A percentile compares a stretch with the other conserved stretches of the same genome.
Evolutionary conservation across 169 alveolate species (phyloP).

Genomic region (Condylostoma magnum): DNA sequence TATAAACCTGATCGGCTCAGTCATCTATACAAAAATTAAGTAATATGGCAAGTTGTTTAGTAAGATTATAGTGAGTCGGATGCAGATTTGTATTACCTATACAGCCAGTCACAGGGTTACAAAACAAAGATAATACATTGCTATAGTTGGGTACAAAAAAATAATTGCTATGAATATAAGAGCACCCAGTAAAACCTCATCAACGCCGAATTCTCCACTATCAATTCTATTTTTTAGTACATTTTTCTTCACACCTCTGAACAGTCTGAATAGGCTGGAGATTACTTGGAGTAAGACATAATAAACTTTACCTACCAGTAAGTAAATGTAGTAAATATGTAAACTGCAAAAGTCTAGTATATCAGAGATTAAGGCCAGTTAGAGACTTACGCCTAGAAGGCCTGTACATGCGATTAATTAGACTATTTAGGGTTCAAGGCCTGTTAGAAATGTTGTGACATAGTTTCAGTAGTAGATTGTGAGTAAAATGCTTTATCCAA

Average conservation of each 20-base stretch:
- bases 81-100: slow-evolving; percentile 16
- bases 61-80: background rate
- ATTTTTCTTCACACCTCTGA: slow-evolving; percentile 10
- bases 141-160: slow-evolving; percentile 48
- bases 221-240: slow-evolving; percentile 25
- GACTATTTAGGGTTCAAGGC: slow-evolving; percentile 23
- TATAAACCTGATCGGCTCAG: too few species aligned
- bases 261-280: slow-evolving; percentile 1
- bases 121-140: slow-evolving; percentile 45
- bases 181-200: slow-evolving; percentile 43
- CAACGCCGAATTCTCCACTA: slow-evolving; percentile 13
- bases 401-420: slow-evolving; percentile 22
- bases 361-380: slow-evolving; percentile 35
- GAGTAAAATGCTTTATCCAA: slow-evolving; percentile 35
- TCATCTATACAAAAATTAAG: slow-evolving; percentile 14
- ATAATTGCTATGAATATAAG: slow-evolving; percentile 39
- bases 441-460: slow-evolving; percentile 28
- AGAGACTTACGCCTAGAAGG: slow-evolving; percentile 29
- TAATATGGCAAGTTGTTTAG: slow-evolving; percentile 36
- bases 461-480: slow-evolving; percentile 32
- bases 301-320: slow-evolving; percentile 3
- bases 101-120: slow-evolving; percentile 22
- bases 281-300: background rate
- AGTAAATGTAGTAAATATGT: slow-evolving; percentile 32
- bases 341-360: slow-evolving; percentile 33